Percentiles rank a stretch among this genome's conserved stretches.
Conservation (phyloP, 768 basidiomycete genomes). For the Pleurotus ostreatus region DNA sequence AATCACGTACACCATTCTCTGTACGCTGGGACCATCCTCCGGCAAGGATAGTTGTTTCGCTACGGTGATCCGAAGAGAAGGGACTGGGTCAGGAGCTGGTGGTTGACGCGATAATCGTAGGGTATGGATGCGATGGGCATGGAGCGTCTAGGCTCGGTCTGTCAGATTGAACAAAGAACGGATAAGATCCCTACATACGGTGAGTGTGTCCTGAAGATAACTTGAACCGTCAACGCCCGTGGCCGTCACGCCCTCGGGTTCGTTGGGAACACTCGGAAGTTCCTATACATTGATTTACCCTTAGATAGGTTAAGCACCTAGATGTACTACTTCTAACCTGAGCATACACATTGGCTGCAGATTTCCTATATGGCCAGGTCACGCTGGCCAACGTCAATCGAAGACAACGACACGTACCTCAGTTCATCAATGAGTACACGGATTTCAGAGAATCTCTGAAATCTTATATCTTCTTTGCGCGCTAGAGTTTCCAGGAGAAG, state of each 20-base stretch:
- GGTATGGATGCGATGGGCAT: neutral
- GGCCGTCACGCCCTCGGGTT: neutral
- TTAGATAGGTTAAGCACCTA: neutral
- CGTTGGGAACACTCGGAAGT: neutral
- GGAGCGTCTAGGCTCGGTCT: neutral
- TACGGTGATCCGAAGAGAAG: neutral
- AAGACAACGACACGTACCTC: neutral
- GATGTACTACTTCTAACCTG: neutral
- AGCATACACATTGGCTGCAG: neutral
- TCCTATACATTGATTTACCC: neutral
- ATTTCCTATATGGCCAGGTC: neutral
- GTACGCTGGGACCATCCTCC: neutral
- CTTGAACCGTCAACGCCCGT: neutral
- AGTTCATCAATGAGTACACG: constrained; percentile 2
- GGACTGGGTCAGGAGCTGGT: neutral
- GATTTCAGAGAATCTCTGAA: neutral
- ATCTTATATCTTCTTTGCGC: neutral
- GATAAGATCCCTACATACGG: neutral
- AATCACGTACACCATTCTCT: neutral
- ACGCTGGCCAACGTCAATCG: neutral
- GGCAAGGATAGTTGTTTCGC: neutral
- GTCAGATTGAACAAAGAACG: neutral
- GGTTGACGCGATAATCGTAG: neutral
- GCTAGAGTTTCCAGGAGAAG: neutral
- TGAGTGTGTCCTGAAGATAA: neutral